Conservation (phyloP, 2,329 filamentous ascomycete genomes). For the Arthrobotrys iridis region DNA sequence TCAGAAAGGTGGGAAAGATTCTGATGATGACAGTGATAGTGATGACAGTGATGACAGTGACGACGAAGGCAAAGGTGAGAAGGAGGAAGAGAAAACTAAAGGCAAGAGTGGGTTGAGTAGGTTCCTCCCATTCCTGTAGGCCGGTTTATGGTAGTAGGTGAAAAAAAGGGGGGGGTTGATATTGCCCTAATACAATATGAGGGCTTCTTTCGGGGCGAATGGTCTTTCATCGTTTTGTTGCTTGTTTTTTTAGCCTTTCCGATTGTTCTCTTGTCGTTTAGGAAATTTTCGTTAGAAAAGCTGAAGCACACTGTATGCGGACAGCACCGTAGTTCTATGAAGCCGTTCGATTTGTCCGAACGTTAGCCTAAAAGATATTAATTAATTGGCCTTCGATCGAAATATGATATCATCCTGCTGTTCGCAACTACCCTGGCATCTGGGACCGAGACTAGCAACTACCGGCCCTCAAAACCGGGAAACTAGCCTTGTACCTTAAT, state of each 20-base stretch:
- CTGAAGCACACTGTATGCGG: neutral
- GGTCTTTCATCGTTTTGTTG: neutral
- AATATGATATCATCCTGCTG: too few species aligned
- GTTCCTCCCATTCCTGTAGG: slow-evolving; percentile 33
- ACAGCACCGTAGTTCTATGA: too few species aligned
- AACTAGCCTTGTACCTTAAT: too few species aligned
- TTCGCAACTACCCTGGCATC: too few species aligned
- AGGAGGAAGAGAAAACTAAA: slow-evolving; percentile 23
- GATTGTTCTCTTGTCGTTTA: neutral
- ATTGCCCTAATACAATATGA: too few species aligned
- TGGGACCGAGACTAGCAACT: too few species aligned
- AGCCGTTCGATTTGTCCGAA: neutral
- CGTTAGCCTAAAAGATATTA: neutral
- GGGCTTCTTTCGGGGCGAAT: too few species aligned
- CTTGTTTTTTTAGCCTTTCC: neutral
- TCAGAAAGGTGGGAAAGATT: slow-evolving; percentile 36
- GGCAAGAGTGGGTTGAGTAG: slow-evolving; percentile 18
- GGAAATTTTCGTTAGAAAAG: neutral
- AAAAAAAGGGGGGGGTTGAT: too few species aligned
- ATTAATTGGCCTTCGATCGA: too few species aligned
- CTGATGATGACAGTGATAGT: slow-evolving; percentile 37
- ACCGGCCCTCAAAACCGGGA: too few species aligned
- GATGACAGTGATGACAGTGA: slow-evolving; percentile 27
- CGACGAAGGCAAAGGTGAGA: slow-evolving; percentile 20
- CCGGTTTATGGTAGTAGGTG: neutral